phyloP scores from a whole-genome alignment of 2,329 filamentous ascomycete species.

The Nemania bipapillata region DNA sequence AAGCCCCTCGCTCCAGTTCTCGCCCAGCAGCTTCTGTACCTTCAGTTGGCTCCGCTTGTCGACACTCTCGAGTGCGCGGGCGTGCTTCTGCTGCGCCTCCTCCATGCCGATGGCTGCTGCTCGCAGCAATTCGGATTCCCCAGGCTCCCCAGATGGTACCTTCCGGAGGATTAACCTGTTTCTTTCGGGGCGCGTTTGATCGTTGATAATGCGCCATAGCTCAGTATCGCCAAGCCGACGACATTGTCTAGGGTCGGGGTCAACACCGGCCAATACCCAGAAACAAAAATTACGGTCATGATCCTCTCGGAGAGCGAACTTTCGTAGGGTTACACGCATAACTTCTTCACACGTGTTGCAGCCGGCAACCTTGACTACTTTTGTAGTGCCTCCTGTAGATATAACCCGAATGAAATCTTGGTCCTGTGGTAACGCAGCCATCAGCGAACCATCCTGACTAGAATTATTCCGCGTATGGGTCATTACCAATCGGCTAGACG shows the following conservation, averaged over 20 bases:
- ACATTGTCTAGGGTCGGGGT: conserved; percentile 83
- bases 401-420: conserved; percentile 93
- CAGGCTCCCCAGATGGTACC: conserved; percentile 91
- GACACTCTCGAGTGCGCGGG: conserved; percentile 68
- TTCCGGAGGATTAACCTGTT: conserved; percentile 91
- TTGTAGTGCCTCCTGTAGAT: conserved; percentile 88
- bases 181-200: conserved; percentile 83
- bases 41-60: conserved; percentile 86
- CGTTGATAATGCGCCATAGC: conserved; percentile 89
- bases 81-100: conserved; percentile 80
- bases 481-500: conserved; percentile 70
- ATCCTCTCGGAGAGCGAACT: conserved; percentile 87
- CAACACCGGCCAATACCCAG: conserved; percentile 86
- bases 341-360: conserved; percentile 94
- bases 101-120: conserved; percentile 90
- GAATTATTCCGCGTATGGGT: conserved; percentile 82
- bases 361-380: conserved; percentile 91
- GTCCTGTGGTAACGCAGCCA: conserved; percentile 84
- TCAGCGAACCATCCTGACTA: conserved; percentile 85
- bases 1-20: conserved; percentile 81
- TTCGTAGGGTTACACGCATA: conserved; percentile 86
- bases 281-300: conserved; percentile 97
- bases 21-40: conserved; percentile 87
- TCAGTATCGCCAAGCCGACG: conserved; percentile 86
- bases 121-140: conserved; percentile 83